Evolutionary conservation across 306 rosid species (phyloP), one percentile per base, ranked within the genome.

Genomic region (Crataegus laevigata): DNA sequence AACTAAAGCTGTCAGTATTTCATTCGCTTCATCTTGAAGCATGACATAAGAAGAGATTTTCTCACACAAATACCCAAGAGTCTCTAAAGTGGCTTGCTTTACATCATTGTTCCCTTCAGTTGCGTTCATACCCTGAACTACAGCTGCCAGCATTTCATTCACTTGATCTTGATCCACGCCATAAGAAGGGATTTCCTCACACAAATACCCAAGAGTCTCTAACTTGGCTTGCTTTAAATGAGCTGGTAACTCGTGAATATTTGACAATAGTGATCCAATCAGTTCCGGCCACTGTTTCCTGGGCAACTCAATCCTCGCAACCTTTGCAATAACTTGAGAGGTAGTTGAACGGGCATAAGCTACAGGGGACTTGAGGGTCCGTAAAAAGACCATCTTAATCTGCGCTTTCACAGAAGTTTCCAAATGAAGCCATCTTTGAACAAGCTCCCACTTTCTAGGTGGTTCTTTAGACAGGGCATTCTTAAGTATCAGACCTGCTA

Each of bases 251-350:
- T 92, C 96, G 72, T 90, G 94, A 85, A 88, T 89, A 78, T 87
- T 90, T 25, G 90, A 84, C 78, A 92, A 74, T 61, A 92, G 91
- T 63, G 94, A 88, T 36, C 89, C 94, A 67, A 92, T 83, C 87
- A 92, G 83, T 76, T 92, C 98, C 11, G 96, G 90, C 98, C 98
- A 92, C 78, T 90, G 94, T 79, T 88, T 89, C 76, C 84, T 92
- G 69, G 98, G 98, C 77, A 92, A 87, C 81, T 92, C 98, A 71
- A 92, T 90, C 43, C 98, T 91, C 4, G 98, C 98, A 78, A 92
- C 65, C 75, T 92, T 92, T 3, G 98, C 98, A 82, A 92, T 81
- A 47, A 90, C 96, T 87, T 92, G 98, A 74, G 96, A 86, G 45
- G 98, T 83, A 15, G 98, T 92, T 29, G 98, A 92, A 65, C 94